Conservation (phyloP, 371 early-diverging fungal species). For the Blakeslea trispora region DNA sequence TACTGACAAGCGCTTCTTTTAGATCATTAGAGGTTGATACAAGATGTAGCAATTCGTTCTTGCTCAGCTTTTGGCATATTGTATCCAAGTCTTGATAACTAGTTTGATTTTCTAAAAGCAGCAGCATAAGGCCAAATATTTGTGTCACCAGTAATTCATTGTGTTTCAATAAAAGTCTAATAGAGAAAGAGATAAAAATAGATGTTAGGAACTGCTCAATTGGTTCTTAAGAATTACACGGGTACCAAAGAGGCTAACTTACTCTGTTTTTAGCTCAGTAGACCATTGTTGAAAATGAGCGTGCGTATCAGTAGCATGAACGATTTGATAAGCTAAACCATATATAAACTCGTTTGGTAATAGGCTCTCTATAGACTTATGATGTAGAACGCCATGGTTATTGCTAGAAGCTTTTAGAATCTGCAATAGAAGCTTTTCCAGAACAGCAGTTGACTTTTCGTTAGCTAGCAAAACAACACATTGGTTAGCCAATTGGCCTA, state of each 20-base stretch:
- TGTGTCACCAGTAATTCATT: constrained; percentile 15
- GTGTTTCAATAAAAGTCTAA: constrained; percentile 8
- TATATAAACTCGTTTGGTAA: constrained; percentile 14
- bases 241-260: neutral
- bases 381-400: neutral
- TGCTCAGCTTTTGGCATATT: neutral
- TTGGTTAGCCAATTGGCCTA: neutral
- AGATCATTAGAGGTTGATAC: neutral
- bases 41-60: constrained; percentile 3
- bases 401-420: neutral
- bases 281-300: constrained; percentile 13
- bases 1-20: neutral
- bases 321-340: neutral
- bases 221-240: neutral
- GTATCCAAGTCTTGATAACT: neutral
- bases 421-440: neutral
- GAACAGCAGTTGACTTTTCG: neutral
- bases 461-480: neutral
- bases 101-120: neutral
- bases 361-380: neutral
- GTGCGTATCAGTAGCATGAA: neutral
- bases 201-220: too few relatives aligned
- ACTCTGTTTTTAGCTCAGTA: constrained; percentile 8
- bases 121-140: constrained; percentile 6
- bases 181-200: too few relatives aligned